Evolutionary conservation across 495 filamentous ascomycete species (phyloP).

Genomic region (Aspergillus affinis): DNA sequence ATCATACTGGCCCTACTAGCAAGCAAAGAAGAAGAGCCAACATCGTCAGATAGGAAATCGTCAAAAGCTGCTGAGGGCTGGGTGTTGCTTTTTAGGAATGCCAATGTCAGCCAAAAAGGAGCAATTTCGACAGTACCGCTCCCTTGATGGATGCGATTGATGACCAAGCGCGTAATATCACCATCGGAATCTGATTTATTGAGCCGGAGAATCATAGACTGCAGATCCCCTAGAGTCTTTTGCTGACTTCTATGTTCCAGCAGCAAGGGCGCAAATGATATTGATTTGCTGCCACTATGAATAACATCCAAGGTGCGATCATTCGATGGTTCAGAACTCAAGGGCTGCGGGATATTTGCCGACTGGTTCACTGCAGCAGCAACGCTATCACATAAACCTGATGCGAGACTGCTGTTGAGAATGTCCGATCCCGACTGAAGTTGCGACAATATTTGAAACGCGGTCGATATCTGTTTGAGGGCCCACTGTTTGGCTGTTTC

Average conservation of each 20-base stretch:
- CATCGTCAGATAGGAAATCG: conserved; percentile 58
- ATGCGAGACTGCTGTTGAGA: conserved; percentile 65
- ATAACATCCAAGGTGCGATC: conserved; percentile 29
- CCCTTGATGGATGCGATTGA: conserved; percentile 56
- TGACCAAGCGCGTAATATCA: conserved; percentile 54
- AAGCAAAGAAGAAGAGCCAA: conserved; percentile 31
- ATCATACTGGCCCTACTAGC: conserved; percentile 56
- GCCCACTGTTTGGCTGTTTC: conserved; percentile 70
- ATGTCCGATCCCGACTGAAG: conserved; percentile 67
- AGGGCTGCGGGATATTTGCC: conserved; percentile 27
- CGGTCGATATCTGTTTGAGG: conserved; percentile 70
- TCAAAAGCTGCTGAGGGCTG: conserved; percentile 55
- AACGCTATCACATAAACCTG: conserved; percentile 49
- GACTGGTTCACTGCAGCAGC: conserved; percentile 36
- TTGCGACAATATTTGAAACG: conserved; percentile 65
- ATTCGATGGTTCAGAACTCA: conserved; percentile 21
- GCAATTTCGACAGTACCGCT: conserved; percentile 59
- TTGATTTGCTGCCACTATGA: conserved; percentile 19
- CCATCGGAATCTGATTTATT: conserved; percentile 40
- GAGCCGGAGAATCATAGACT: conserved; percentile 41
- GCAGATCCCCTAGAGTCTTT: conserved; percentile 54
- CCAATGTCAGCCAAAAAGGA: conserved; percentile 79
- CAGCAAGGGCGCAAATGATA: conserved; percentile 59
- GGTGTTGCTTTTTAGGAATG: conserved; percentile 58
- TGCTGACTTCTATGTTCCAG: conserved; percentile 65